These are phyloP conservation scores for Hibiscus tridactylites DNA, from an alignment of 345 rosid species.

Conservation along the genomic window DNA sequence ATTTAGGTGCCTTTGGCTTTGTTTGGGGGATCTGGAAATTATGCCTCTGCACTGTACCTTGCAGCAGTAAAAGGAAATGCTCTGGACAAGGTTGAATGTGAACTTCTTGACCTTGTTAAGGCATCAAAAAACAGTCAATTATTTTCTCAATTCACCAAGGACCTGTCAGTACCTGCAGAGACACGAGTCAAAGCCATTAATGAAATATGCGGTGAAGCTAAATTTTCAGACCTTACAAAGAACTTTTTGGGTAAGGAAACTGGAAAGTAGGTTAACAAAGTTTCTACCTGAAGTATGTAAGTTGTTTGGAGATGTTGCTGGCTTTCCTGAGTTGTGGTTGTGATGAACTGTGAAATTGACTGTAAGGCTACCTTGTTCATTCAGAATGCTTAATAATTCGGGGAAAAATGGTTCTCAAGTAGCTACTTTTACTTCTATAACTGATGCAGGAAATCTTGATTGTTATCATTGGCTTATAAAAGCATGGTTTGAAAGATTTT, in stretches of 20 bases:
- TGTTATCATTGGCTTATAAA: background rate
- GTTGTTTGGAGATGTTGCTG: background rate
- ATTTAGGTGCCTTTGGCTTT: constrained; percentile 62
- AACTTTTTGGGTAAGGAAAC: constrained; percentile 65
- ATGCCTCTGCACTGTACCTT: constrained; percentile 73
- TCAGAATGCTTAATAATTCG: background rate
- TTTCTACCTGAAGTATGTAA: background rate
- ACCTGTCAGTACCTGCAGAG: constrained; percentile 59
- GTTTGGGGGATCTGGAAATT: constrained; percentile 80
- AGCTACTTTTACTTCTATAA: background rate
- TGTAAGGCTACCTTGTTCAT: background rate
- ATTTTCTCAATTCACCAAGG: constrained; percentile 66
- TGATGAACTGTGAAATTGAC: background rate
- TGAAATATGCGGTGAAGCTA: constrained; percentile 55
- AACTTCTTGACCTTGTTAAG: constrained; percentile 54
- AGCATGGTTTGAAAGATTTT: background rate
- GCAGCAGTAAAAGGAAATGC: constrained; percentile 58
- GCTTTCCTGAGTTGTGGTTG: background rate
- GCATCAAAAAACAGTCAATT: constrained; percentile 52
- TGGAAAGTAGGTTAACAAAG: background rate
- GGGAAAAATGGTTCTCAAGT: background rate
- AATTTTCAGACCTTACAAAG: constrained; percentile 62
- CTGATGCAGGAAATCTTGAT: background rate
- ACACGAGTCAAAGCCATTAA: constrained; percentile 50
- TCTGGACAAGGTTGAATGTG: constrained; percentile 70